Evolutionary conservation across 1,284 basidiomycete species (phyloP), one percentile per base, ranked within the genome.

Genomic region (Cryptococcus wingfieldii): DNA sequence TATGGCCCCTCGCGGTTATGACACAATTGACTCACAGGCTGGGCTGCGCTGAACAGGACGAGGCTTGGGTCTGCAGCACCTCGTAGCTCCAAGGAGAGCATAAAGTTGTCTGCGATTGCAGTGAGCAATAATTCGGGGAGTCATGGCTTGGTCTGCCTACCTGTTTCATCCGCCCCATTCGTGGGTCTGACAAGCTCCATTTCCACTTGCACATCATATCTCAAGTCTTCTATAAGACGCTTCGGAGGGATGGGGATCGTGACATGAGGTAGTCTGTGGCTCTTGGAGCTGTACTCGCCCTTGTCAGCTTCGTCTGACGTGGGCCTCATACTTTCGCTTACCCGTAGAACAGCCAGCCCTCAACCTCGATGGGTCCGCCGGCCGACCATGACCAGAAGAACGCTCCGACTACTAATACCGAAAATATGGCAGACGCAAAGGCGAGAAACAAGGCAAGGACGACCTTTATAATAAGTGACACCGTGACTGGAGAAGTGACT

Each of bases 341-440:
- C 71, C 73, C 76, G 47, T 77, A 77, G 14, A 68, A 60, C 39
- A 77, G 62, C 76, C 76, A 77, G 5, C 74, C 76, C 55, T 77
- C 76, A 1, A 71, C 66, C 55, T 77, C 75, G 19, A 77, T 63
- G 3, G 58, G 52, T n/a, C 68, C 67, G 1, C 71, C 75, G 10
- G 71, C 70, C 2, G 72, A 70, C 71, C 74, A 76, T 3, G 69
- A 71, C 61, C 68, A 75, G 72, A 74, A 77, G 65, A 76, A 77
- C 3, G 72, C 73, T 42, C 67, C 74, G 27, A 76, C 72, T 6
- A 73, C 72, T 9, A 76, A 51, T 1, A 75, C 50, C 9, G 71
- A 73, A 58, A 76, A 68, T 3, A 68, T 55, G 4, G 69, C 69
- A 2, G 69, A 70, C 10, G 63, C 61, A 4, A 72, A 55, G 3